Percentiles rank a stretch among this genome's conserved stretches.
Conservation (phyloP, 148 eudicot genomes). For the Rhododendron griersonianum region DNA sequence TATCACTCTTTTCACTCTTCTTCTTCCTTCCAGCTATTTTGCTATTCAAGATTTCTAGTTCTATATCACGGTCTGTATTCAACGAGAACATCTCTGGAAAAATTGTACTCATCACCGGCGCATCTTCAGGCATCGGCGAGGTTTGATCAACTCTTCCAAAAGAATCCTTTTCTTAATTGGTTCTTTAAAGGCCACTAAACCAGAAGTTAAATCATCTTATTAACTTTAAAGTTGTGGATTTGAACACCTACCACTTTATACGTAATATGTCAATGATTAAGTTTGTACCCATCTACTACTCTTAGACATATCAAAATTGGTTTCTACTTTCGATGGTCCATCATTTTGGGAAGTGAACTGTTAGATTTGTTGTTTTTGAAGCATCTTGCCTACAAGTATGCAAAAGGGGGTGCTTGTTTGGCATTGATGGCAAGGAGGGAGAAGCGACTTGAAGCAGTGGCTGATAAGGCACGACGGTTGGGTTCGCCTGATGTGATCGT, state of each 20-base stretch:
- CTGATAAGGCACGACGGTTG: background rate
- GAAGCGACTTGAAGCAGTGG: background rate
- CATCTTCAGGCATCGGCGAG: background rate
- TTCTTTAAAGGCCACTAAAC: too few species aligned
- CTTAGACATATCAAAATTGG: background rate
- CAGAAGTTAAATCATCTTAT: too few species aligned
- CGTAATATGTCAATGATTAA: background rate
- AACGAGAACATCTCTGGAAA: constrained; percentile 26
- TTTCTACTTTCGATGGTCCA: background rate
- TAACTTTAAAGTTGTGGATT: too few species aligned
- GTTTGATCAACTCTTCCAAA: background rate
- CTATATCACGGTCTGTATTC: constrained; percentile 6
- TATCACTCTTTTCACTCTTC: constrained; percentile 20
- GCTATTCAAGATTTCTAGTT: constrained; percentile 12
- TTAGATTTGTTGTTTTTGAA: background rate
- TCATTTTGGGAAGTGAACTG: background rate
- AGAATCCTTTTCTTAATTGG: background rate
- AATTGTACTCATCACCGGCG: constrained; percentile 23
- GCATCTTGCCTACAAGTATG: constrained; percentile 15
- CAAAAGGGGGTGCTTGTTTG: constrained; percentile 13
- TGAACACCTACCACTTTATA: background rate
- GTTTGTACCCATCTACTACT: too few species aligned
- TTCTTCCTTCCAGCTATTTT: constrained; percentile 15
- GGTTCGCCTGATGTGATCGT: constrained; percentile 13
- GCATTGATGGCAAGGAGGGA: constrained; percentile 7